phyloP scores from a whole-genome alignment of 2,329 filamentous ascomycete genomes.

The Neofusicoccum umdonicola region DNA sequence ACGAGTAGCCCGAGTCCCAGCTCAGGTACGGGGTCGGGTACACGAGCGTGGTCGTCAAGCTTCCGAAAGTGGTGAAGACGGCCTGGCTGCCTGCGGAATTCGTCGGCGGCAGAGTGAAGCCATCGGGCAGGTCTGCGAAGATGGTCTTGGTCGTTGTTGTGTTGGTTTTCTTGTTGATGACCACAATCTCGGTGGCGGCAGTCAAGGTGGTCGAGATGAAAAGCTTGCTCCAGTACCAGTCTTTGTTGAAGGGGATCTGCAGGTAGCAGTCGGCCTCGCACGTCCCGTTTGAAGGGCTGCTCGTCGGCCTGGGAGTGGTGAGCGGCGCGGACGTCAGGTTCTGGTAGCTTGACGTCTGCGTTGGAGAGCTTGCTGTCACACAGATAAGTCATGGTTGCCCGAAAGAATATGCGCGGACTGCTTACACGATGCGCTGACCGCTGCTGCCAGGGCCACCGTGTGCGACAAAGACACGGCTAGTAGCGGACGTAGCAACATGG shows the following conservation, averaged over 20 bases:
- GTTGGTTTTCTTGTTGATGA: constrained; percentile 17
- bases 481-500: neutral
- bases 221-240: constrained; percentile 15
- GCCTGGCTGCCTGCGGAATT: constrained; percentile 14
- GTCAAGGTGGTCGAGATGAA: constrained; percentile 15
- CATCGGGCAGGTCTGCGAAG: constrained; percentile 15
- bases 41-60: neutral
- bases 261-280: neutral
- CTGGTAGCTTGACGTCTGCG: neutral
- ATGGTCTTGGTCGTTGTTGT: constrained; percentile 18
- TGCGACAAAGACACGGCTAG: neutral
- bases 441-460: neutral
- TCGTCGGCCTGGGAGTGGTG: neutral
- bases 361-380: neutral
- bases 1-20: neutral
- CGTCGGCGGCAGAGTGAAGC: constrained; percentile 18
- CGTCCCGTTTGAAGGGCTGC: neutral
- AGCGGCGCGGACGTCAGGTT: neutral
- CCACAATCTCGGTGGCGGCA: constrained; percentile 16
- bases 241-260: neutral
- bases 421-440: neutral
- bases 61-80: neutral
- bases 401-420: too few relatives aligned
- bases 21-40: constrained; percentile 1
- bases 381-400: neutral